Evolutionary conservation across 768 basidiomycete genomes (phyloP).

Genomic region (Tylopilus sp.): DNA sequence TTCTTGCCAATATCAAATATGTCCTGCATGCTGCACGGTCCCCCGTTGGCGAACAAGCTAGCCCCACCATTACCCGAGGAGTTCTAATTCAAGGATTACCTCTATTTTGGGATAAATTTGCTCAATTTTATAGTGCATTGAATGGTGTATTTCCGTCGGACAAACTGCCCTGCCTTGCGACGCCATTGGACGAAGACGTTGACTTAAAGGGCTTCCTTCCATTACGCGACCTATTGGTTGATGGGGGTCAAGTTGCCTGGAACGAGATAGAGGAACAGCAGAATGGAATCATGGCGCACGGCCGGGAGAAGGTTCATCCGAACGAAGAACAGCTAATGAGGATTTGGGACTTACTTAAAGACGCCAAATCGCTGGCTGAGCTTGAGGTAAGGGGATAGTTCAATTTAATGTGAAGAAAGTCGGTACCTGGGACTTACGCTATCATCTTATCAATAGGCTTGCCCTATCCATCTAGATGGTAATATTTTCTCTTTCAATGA

Average conservation of each 20-base stretch:
- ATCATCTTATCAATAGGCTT: conserved; percentile 18
- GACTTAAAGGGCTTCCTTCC: conserved; percentile 89
- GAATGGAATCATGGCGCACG: conserved; percentile 27
- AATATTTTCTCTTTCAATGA: conserved; percentile 21
- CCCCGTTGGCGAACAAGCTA: conserved; percentile 18
- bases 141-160: conserved; percentile 63
- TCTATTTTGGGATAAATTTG: conserved; percentile 72
- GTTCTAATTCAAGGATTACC: conserved; percentile 33
- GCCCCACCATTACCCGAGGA: conserved; percentile 14
- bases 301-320: conserved; percentile 63
- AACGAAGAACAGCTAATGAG: conserved; percentile 97
- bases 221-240: conserved; percentile 57
- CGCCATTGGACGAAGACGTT: conserved; percentile 83
- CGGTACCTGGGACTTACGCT: conserved; percentile 11
- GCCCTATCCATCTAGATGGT: conserved; percentile 23
- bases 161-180: conserved; percentile 52
- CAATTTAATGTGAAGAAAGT: conserved; percentile 3
- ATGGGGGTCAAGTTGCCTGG: conserved; percentile 13
- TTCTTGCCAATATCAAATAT: conserved; percentile 71
- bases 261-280: conserved; percentile 22
- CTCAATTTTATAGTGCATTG: conserved; percentile 61
- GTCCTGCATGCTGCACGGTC: conserved; percentile 44
- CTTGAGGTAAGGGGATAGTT: conserved; percentile 47
- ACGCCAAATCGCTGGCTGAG: conserved; percentile 58
- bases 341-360: conserved; percentile 77